These are phyloP conservation scores for Haberlea rhodopensis DNA, from an alignment of 257 asterid species.

Conservation along the genomic window DNA sequence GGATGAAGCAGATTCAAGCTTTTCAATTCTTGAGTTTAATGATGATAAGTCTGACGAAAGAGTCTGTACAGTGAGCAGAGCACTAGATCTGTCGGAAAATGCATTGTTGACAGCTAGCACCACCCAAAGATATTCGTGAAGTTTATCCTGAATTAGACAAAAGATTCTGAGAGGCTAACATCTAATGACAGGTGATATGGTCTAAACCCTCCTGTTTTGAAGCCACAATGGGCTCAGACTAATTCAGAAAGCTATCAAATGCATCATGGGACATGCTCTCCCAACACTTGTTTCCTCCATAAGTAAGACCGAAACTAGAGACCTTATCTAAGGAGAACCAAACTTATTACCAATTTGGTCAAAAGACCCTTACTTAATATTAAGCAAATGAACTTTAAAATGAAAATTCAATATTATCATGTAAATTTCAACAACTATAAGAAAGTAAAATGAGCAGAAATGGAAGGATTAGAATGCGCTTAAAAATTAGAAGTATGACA, in stretches of 20 bases:
- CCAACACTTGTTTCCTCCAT: too few relatives aligned
- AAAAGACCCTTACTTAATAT: neutral
- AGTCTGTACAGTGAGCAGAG: conserved; percentile 88
- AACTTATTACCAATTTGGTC: too few relatives aligned
- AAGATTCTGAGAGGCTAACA: conserved; percentile 19
- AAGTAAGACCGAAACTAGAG: too few relatives aligned
- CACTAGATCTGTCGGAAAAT: conserved; percentile 83
- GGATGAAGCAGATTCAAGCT: conserved; percentile 89
- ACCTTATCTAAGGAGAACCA: too few relatives aligned
- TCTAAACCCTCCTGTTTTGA: neutral
- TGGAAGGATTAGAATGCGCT: neutral
- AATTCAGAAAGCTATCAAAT: too few relatives aligned
- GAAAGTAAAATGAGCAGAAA: neutral
- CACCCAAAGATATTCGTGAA: conserved; percentile 89
- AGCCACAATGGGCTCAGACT: neutral
- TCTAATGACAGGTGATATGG: conserved; percentile 8
- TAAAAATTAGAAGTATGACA: neutral
- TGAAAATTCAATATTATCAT: conserved; percentile 3
- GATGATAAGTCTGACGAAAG: conserved; percentile 77
- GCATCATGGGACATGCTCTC: too few relatives aligned
- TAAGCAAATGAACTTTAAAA: too few relatives aligned
- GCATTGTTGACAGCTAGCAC: conserved; percentile 93
- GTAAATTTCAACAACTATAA: conserved; percentile 11
- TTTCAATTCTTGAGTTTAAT: conserved; percentile 69
- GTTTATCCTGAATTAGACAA: conserved; percentile 63